A percentile compares a stretch with the other conserved stretches of the same genome.
Evolutionary conservation across 176 grass and related monocot genomes (phyloP).

Genomic region (Carex myosuroides): DNA sequence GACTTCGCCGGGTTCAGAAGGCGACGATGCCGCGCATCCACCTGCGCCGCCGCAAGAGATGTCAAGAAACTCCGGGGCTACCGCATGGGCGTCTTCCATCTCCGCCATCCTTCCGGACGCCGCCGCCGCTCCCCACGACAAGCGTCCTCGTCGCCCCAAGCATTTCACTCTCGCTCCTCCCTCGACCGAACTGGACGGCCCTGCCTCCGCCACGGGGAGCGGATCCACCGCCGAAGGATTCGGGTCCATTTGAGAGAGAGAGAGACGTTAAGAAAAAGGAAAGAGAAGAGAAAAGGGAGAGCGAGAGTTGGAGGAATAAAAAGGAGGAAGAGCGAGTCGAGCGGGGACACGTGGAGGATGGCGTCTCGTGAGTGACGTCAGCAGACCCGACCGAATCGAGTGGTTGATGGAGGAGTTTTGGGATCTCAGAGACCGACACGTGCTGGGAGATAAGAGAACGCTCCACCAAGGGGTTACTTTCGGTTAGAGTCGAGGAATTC

Average conservation of each 20-base stretch:
- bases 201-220: neutral
- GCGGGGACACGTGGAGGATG: constrained; percentile 2
- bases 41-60: constrained; percentile 22
- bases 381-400: neutral
- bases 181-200: constrained; percentile 13
- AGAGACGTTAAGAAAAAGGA: neutral
- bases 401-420: constrained; percentile 1
- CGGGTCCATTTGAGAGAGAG: neutral
- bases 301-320: neutral
- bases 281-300: neutral
- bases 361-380: neutral
- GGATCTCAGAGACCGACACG: neutral
- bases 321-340: neutral
- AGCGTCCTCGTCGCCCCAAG: constrained; percentile 19
- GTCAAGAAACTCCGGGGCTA: constrained; percentile 23
- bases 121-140: constrained; percentile 34
- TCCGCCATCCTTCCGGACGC: constrained; percentile 24
- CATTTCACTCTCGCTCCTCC: constrained; percentile 22
- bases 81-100: constrained; percentile 39
- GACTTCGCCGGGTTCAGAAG: neutral
- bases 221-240: neutral
- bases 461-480: neutral
- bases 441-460: neutral
- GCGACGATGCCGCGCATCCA: constrained; percentile 18
- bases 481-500: neutral